Evolutionary conservation across 441 rosid genomes (phyloP), one percentile per base, ranked within the genome.

Genomic region (Theobroma grandiflorum): DNA sequence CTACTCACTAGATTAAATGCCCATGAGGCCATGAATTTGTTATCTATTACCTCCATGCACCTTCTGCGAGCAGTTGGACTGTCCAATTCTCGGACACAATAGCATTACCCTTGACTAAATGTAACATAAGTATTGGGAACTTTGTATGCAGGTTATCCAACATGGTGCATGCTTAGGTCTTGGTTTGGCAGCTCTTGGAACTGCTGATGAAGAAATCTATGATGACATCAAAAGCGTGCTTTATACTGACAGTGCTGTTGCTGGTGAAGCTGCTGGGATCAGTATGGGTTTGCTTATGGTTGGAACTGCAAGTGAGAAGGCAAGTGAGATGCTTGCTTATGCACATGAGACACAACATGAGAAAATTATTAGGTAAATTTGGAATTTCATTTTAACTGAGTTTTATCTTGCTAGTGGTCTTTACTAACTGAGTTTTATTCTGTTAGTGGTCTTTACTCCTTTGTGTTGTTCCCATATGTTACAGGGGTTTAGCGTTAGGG

Each of bases 81-180:
- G 63, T 55, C 76, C 50, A 38, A n/a, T 57, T 73, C 4, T 22
- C 1, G 11, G 49, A 55, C 50, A 53, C 38, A n/a, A 11, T 55
- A 73, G 37, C 35, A n/a, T 55, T 55, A 6, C 49, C 35, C 49
- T 50, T 57, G 6, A 20, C 14, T 45, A 57, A 22, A 20, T 72
- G 45, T 37, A 26, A 74, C 57, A 52, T 26, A 69, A 75, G 63
- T 20, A 37, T 59, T 78, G 64, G 61, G 57, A 69, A 78, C 37
- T 42, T 72, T 26, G 74, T 79, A 12, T 86, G 85, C 87, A 96
- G 99, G 99, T 96, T 74, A 95, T 96, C 84, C 99, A 97, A 85
- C 99, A 97, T 20, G 99, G 99, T 80, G 99, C 98, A 52, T 97
- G 99, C 88, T 85, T 97, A 86, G 99, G 99, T 80, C 97, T 97